These are phyloP conservation scores for Venturia effusa DNA, from an alignment of 2,329 filamentous ascomycete species.

Conservation along the genomic window DNA sequence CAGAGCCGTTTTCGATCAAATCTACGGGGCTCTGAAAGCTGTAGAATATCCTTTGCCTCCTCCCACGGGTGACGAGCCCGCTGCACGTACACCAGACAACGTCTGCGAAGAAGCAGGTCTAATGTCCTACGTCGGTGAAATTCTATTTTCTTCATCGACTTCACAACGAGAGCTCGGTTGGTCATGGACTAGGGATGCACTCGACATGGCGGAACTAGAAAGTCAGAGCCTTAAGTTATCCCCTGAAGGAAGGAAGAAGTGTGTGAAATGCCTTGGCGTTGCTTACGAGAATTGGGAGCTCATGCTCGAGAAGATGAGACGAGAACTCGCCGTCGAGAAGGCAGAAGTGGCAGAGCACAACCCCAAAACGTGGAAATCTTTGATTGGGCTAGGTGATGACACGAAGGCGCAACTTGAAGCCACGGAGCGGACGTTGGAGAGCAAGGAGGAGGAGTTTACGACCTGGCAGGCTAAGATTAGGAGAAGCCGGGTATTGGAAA, in stretches of 20 bases:
- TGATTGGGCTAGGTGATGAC: neutral
- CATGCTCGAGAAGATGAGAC: constrained; percentile 57
- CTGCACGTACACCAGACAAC: constrained; percentile 52
- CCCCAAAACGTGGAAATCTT: neutral
- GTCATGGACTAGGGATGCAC: constrained; percentile 81
- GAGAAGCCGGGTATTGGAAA: neutral
- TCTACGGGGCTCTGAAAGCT: constrained; percentile 1
- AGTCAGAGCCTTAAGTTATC: constrained; percentile 14
- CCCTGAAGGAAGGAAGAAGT: constrained; percentile 45
- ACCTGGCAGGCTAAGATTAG: constrained; percentile 4
- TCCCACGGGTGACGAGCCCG: constrained; percentile 56
- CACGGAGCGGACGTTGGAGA: neutral
- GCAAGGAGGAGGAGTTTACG: neutral
- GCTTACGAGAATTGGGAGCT: constrained; percentile 72
- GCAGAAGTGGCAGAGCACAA: neutral
- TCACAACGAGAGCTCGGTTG: constrained; percentile 54
- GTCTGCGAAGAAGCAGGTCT: constrained; percentile 74
- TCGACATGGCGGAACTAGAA: constrained; percentile 58
- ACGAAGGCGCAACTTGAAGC: neutral
- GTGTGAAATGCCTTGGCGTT: constrained; percentile 64
- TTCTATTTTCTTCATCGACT: constrained; percentile 63
- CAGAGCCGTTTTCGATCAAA: neutral
- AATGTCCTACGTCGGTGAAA: constrained; percentile 87
- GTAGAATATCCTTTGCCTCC: constrained; percentile 56
- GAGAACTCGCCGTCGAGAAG: neutral